Evolutionary conservation across 805 yeast species (phyloP).

Genomic region (Yamadazyma olivae): DNA sequence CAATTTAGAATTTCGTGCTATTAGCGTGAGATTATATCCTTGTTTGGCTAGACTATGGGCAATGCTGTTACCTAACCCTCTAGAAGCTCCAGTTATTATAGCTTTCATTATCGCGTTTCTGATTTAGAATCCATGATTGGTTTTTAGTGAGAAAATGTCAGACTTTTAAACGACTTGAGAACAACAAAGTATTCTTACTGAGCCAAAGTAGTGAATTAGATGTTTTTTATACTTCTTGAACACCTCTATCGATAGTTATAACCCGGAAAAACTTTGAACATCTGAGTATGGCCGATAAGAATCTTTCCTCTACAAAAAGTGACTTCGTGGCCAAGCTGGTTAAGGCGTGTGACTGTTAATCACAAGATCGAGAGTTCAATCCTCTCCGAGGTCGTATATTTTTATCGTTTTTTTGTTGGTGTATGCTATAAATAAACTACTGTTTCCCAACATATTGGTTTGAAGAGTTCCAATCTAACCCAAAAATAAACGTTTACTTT

Average conservation of each 20-base stretch:
- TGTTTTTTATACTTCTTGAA: too few relatives aligned
- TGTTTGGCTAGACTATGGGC: constrained; percentile 22
- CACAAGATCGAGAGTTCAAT: constrained; percentile 10
- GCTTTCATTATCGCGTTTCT: constrained; percentile 19
- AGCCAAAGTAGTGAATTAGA: too few relatives aligned
- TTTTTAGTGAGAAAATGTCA: not conserved
- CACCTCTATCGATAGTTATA: too few relatives aligned
- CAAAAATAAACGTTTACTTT: too few relatives aligned
- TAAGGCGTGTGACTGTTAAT: constrained; percentile 11
- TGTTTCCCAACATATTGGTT: too few relatives aligned
- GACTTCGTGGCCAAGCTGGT: constrained; percentile 12
- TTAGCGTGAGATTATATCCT: constrained; percentile 30
- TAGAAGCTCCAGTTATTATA: constrained; percentile 39
- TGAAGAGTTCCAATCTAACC: too few relatives aligned
- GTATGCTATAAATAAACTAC: too few relatives aligned
- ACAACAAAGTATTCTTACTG: too few relatives aligned
- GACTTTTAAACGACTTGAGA: too few relatives aligned
- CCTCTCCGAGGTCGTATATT: constrained; percentile 9
- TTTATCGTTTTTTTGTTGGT: constrained; percentile 1
- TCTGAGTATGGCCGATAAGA: too few relatives aligned
- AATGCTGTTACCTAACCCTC: constrained; percentile 35
- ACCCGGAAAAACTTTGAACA: too few relatives aligned
- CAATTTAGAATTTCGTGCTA: constrained; percentile 32
- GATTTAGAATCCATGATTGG: not conserved
- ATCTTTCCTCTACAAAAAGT: too few relatives aligned